Conservation (phyloP, 2,329 filamentous ascomycete species). For the Waltergamsia citrina region DNA sequence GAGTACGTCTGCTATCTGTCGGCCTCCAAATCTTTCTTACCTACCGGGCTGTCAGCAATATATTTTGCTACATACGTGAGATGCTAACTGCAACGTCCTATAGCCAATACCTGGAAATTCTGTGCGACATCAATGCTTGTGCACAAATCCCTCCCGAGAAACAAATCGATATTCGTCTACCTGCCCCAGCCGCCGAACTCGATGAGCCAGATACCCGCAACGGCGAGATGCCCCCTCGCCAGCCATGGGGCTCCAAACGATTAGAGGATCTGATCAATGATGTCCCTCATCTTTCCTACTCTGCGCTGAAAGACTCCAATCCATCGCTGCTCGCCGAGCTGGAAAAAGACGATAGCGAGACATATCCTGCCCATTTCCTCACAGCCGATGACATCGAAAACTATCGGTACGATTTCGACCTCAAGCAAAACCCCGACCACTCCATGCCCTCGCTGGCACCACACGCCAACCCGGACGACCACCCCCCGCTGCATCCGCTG, state of each 20-base stretch:
- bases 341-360: constrained; percentile 37
- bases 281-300: constrained; percentile 41
- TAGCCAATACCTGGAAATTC: constrained; percentile 80
- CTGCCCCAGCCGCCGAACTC: constrained; percentile 26
- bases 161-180: constrained; percentile 60
- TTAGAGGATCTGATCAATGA: constrained; percentile 39
- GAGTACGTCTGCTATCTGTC: constrained; percentile 62
- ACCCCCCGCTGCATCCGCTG: constrained; percentile 27
- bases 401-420: constrained; percentile 59
- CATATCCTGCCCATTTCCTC: constrained; percentile 56
- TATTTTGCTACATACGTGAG: constrained; percentile 9
- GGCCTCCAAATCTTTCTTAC: constrained; percentile 2
- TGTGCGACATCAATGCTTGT: constrained; percentile 82
- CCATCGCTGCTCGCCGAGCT: constrained; percentile 45
- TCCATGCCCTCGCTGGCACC: constrained; percentile 42
- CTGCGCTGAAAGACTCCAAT: constrained; percentile 51
- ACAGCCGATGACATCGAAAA: constrained; percentile 63
- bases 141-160: constrained; percentile 66
- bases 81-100: constrained; percentile 3
- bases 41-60: constrained; percentile 3
- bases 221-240: constrained; percentile 24
- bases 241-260: constrained; percentile 34
- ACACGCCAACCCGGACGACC: constrained; percentile 25
- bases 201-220: constrained; percentile 17
- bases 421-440: constrained; percentile 30